These are phyloP conservation scores for Larix sibirica DNA, from an alignment of 83 land plant genomes.

Conservation along the genomic window DNA sequence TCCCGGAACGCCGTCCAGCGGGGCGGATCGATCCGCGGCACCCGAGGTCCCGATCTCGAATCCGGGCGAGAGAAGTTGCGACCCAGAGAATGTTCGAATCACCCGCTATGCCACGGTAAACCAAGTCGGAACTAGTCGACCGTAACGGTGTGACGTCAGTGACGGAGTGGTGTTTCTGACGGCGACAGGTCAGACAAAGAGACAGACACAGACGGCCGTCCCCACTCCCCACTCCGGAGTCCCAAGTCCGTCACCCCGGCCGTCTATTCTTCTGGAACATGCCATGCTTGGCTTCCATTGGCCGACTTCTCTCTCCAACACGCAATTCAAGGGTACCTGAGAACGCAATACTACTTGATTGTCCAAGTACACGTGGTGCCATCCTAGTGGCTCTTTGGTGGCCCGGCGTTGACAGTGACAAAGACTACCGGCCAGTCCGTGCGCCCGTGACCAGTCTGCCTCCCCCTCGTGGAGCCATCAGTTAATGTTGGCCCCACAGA, in stretches of 20 bases:
- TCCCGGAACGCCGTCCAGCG: no score
- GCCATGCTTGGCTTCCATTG: not conserved
- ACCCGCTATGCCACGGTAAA: no score
- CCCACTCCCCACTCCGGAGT: not conserved
- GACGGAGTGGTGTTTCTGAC: not conserved
- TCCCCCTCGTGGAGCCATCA: constrained; percentile 21
- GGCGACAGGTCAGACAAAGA: not conserved
- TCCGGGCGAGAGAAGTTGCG: not conserved
- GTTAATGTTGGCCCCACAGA: not conserved
- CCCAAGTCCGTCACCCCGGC: no score
- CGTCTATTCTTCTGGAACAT: not conserved
- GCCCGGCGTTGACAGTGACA: constrained; percentile 15
- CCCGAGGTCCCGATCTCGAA: not conserved
- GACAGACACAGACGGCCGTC: not conserved
- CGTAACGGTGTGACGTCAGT: not conserved
- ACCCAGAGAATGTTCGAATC: not conserved
- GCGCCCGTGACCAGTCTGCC: constrained; percentile 17
- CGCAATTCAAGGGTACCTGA: constrained; percentile 19
- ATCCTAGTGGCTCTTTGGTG: not conserved
- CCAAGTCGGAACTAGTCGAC: no score
- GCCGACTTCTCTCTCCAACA: not conserved
- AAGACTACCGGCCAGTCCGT: constrained; percentile 6
- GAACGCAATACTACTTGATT: constrained; percentile 13
- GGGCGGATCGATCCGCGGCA: no score
- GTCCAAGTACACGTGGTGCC: not conserved